Evolutionary conservation across 805 yeast species (phyloP), one percentile per base, ranked within the genome.

Genomic region (Metschnikowia sp.): DNA sequence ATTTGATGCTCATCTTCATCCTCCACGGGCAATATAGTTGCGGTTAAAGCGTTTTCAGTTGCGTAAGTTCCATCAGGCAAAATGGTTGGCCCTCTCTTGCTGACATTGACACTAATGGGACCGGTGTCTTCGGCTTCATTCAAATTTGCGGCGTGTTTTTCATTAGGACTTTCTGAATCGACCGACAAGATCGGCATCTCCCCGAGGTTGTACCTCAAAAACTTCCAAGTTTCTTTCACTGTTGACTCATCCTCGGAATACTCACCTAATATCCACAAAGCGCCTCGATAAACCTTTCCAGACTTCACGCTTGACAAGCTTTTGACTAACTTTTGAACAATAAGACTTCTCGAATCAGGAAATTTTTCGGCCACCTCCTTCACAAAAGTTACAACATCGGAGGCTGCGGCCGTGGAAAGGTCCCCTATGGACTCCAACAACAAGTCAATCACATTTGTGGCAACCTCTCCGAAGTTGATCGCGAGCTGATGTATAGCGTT

Each of bases 61-160:
- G 99, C 99, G 68, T 94, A 94, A 0, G 99, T 94, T 58, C 99
- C 99, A 70, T 94, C 99, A n/a, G 99, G 96, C 55, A 94, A 77
- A 49, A 94, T 84, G 50, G 86, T 84, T 18, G 97, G 97, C 39
- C 88, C 88, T 34, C 55, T 53, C 48, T 72, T 65, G 12, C 40
- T 19, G n/a, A 15, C 12, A 4, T 28, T n/a, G 22, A 22, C 22
- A 22, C 6, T 4, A 9, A 39, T 15, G 6, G 46, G 19, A n/a
- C 42, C 18, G 8, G 34, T 32, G 7, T 28, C 42, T 9, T 26
- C 15, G 7, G 29, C 10, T 6, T 45, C 39, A 32, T 43, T 44
- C 42, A 65, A 59, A 39, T 53, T 39, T 10, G 43, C 36, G 32
- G 65, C 57, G 26, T 60, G 64, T 10, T 9, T 36, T 22, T 22